Conservation (phyloP, 805 yeast species). For the Saccharomycopsis olivae region DNA sequence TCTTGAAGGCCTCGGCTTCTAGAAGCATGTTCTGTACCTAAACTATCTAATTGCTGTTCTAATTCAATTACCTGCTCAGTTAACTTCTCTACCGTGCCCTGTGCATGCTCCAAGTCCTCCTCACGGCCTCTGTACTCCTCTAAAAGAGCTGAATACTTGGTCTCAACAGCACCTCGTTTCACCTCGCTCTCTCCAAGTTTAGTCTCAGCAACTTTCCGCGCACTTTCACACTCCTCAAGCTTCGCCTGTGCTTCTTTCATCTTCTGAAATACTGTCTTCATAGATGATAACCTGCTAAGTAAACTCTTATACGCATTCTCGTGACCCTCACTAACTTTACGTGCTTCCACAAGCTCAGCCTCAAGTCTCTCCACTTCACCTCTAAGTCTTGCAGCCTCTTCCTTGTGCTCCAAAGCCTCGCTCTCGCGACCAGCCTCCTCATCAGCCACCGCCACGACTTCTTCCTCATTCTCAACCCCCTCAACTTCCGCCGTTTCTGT, state of each 20-base stretch:
- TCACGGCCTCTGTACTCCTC: conserved; percentile 32
- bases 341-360: conserved; percentile 44
- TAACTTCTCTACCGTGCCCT: conserved; percentile 2
- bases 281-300: conserved; percentile 52
- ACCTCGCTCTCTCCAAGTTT: conserved; percentile 29
- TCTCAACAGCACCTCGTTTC: conserved; percentile 22
- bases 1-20: conserved; percentile 26
- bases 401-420: too few relatives aligned
- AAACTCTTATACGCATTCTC: conserved; percentile 52
- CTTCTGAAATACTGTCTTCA: conserved; percentile 63
- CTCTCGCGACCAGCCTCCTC: too few relatives aligned
- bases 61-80: conserved; percentile 18
- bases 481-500: too few relatives aligned
- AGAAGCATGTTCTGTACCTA: conserved; percentile 14
- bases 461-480: too few relatives aligned
- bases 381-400: too few relatives aligned
- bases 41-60: too few relatives aligned
- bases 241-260: conserved; percentile 64
- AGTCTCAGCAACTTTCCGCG: conserved; percentile 34
- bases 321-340: too few relatives aligned
- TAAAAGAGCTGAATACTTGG: conserved; percentile 8
- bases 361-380: conserved; percentile 20
- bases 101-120: conserved; percentile 31
- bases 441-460: too few relatives aligned
- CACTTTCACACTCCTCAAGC: too few relatives aligned